A percentile compares a stretch with the other conserved stretches of the same genome.
Evolutionary conservation across 129 eudicot species (phyloP).

Genomic region (Sambucus nigra): DNA sequence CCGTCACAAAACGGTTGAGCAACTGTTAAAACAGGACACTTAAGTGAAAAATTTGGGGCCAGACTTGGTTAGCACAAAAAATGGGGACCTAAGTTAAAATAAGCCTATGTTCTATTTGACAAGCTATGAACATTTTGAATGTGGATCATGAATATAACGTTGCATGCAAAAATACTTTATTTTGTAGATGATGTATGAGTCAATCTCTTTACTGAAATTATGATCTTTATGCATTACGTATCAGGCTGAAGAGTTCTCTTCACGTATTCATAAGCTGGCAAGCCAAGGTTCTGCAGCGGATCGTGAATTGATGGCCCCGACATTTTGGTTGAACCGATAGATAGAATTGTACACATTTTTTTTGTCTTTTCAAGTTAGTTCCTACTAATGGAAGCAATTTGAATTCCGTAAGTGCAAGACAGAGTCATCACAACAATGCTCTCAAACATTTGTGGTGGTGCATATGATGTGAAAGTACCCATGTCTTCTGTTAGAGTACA

Average conservation of each 20-base stretch:
- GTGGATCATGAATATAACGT: too few relatives aligned
- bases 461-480: constrained; percentile 9
- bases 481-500: background rate
- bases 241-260: constrained; percentile 93
- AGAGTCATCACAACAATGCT: background rate
- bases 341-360: background rate
- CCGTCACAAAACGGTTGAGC: too few relatives aligned
- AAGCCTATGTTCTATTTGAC: too few relatives aligned
- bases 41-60: too few relatives aligned
- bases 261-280: constrained; percentile 71
- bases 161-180: too few relatives aligned
- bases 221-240: background rate
- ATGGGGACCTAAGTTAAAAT: too few relatives aligned
- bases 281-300: constrained; percentile 81
- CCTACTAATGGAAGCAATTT: background rate
- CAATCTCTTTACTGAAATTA: too few relatives aligned
- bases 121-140: too few relatives aligned
- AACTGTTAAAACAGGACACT: too few relatives aligned
- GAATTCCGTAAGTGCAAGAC: background rate
- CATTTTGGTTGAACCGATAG: constrained; percentile 43
- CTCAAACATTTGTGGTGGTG: background rate
- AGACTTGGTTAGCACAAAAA: too few relatives aligned
- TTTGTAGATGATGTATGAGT: too few relatives aligned
- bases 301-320: constrained; percentile 52
- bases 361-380: background rate